These are phyloP conservation scores for Sugiyamaella mastotermitis DNA, from an alignment of 805 yeast species.

Conservation along the genomic window DNA sequence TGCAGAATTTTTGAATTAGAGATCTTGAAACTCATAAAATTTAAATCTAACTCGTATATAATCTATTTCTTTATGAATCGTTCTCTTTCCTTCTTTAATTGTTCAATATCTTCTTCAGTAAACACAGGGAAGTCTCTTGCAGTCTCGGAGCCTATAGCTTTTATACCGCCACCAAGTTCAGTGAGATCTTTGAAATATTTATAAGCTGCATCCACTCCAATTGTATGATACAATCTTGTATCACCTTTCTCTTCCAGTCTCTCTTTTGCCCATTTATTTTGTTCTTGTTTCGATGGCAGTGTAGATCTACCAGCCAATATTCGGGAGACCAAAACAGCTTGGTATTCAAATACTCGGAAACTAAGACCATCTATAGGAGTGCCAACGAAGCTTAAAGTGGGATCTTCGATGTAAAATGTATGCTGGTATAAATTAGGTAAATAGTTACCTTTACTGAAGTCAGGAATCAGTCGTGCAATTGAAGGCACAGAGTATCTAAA, in stretches of 20 bases:
- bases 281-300: constrained; percentile 9
- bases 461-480: constrained; percentile 2
- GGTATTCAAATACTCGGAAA: constrained; percentile 13
- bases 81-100: constrained; percentile 1
- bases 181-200: constrained; percentile 3
- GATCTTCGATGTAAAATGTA: constrained; percentile 6
- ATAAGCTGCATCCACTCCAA: constrained; percentile 5
- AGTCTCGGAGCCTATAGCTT: background rate
- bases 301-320: constrained; percentile 5
- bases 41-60: no score
- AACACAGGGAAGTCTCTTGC: constrained; percentile 4
- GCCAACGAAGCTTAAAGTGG: constrained; percentile 10
- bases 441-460: constrained; percentile 4
- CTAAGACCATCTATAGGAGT: constrained; percentile 9
- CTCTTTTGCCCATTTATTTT: constrained; percentile 10
- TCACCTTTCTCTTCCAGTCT: constrained; percentile 3
- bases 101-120: constrained; percentile 3
- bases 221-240: constrained; percentile 4
- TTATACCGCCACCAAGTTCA: constrained; percentile 2
- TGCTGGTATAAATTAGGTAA: constrained; percentile 12
- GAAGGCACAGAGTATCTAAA: constrained; percentile 10
- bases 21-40: no score
- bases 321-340: constrained; percentile 14
- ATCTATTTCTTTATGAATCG: background rate
- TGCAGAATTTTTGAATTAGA: no score